phyloP scores from a whole-genome alignment of 108 stramenopile species.

The Schizochytrium sp. region DNA sequence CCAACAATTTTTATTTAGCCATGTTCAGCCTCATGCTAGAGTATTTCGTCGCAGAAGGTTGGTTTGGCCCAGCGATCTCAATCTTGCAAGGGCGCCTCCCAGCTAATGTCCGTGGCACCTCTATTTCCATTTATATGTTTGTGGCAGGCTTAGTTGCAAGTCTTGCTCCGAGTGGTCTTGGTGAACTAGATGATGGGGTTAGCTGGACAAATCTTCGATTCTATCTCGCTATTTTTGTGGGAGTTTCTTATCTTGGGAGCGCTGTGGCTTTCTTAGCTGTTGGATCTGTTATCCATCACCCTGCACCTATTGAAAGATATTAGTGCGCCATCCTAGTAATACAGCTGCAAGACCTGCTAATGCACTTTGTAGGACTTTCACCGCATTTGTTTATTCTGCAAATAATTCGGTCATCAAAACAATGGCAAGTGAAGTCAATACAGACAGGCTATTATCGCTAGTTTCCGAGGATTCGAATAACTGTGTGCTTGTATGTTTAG shows the following conservation, averaged over 20 bases:
- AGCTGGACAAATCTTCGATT: background rate
- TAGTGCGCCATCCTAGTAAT: background rate
- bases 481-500: too few species aligned
- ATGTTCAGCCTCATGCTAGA: conserved; percentile 50
- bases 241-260: conserved; percentile 45
- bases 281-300: background rate
- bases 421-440: too few species aligned
- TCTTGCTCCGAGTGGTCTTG: conserved; percentile 29
- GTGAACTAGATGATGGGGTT: conserved; percentile 32
- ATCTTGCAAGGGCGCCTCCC: conserved; percentile 42
- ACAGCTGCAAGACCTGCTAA: too few species aligned
- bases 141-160: conserved; percentile 44
- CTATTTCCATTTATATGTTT: conserved; percentile 42
- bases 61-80: conserved; percentile 58
- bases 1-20: conserved; percentile 8
- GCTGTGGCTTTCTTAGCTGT: background rate
- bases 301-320: background rate
- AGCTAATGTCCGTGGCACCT: background rate
- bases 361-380: too few species aligned
- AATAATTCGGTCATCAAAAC: too few species aligned
- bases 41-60: conserved; percentile 45
- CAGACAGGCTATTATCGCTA: too few species aligned
- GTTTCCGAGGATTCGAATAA: too few species aligned
- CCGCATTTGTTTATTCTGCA: too few species aligned
- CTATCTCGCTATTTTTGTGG: conserved; percentile 24